Conservation (phyloP, 805 yeast genomes). For the Sugiyamaella smithiae region DNA sequence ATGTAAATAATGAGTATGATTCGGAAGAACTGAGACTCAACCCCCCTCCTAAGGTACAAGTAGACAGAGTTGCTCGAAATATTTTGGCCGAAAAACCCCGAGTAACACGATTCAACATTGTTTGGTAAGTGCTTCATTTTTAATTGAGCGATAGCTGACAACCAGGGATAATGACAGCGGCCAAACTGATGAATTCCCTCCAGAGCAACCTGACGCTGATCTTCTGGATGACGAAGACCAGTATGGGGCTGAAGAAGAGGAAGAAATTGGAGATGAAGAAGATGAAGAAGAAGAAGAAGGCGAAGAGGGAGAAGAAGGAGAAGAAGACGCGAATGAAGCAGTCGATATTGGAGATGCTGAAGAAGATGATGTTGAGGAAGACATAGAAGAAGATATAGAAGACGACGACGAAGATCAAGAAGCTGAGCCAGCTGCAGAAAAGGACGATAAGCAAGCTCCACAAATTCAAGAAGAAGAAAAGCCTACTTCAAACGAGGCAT, state of each 20-base stretch:
- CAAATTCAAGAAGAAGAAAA: no score
- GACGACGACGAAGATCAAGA: constrained; percentile 33
- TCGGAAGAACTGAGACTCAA: constrained; percentile 88
- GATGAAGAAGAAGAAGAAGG: constrained; percentile 21
- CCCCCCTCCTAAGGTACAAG: constrained; percentile 91
- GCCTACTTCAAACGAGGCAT: no score
- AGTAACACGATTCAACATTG: constrained; percentile 93
- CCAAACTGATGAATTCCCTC: constrained; percentile 62
- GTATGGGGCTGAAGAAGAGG: constrained; percentile 36
- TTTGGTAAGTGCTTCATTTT: constrained; percentile 54
- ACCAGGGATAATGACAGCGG: constrained; percentile 60
- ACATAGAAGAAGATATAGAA: constrained; percentile 35
- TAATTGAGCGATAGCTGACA: constrained; percentile 15
- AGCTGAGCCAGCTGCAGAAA: background rate
- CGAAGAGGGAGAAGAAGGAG: constrained; percentile 18
- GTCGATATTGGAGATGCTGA: constrained; percentile 45
- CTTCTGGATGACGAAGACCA: constrained; percentile 58
- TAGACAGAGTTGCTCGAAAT: constrained; percentile 90
- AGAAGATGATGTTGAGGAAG: constrained; percentile 38
- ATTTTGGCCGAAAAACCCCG: constrained; percentile 96
- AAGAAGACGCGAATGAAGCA: constrained; percentile 46
- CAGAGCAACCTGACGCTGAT: constrained; percentile 67
- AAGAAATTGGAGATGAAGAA: constrained; percentile 38
- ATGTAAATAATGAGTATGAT: constrained; percentile 96
- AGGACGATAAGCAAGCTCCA: background rate